phyloP scores from a whole-genome alignment of 1,284 basidiomycete genomes.

The Mycena sp. region DNA sequence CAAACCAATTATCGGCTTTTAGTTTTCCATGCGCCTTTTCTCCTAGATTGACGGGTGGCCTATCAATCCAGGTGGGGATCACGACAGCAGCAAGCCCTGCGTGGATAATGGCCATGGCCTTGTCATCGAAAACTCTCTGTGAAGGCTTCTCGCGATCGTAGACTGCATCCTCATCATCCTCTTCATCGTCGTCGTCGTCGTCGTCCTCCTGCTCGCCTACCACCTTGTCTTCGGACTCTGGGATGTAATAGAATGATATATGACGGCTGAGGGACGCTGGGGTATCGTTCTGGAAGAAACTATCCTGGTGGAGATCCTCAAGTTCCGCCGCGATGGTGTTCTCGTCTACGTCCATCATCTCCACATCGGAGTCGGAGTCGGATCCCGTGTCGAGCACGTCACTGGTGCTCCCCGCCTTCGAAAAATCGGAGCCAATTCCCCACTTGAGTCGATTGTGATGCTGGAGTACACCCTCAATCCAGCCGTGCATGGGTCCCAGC shows the following conservation, averaged over 20 bases:
- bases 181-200: neutral
- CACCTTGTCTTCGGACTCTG: neutral
- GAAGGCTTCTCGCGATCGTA: neutral
- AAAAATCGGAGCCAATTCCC: slow-evolving; percentile 33
- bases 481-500: slow-evolving; percentile 46
- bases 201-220: neutral
- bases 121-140: neutral
- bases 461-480: slow-evolving; percentile 43
- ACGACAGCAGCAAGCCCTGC: slow-evolving; percentile 12
- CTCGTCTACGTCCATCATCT: slow-evolving; percentile 24
- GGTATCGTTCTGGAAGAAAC: slow-evolving; percentile 1
- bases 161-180: slow-evolving; percentile 3
- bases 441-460: slow-evolving; percentile 39
- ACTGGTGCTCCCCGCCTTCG: neutral
- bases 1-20: slow-evolving; percentile 24
- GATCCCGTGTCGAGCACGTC: slow-evolving; percentile 15
- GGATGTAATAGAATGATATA: slow-evolving; percentile 5
- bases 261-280: slow-evolving; percentile 1
- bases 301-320: slow-evolving; percentile 22
- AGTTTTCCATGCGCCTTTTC: slow-evolving; percentile 26
- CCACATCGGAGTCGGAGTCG: slow-evolving; percentile 24
- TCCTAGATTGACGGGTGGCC: slow-evolving; percentile 25
- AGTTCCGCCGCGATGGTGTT: slow-evolving; percentile 20
- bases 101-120: neutral
- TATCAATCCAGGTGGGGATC: slow-evolving; percentile 15